Base-by-base conservation (phyloP, 129 eudicot genomes). In the Tagetes erecta region DNA sequence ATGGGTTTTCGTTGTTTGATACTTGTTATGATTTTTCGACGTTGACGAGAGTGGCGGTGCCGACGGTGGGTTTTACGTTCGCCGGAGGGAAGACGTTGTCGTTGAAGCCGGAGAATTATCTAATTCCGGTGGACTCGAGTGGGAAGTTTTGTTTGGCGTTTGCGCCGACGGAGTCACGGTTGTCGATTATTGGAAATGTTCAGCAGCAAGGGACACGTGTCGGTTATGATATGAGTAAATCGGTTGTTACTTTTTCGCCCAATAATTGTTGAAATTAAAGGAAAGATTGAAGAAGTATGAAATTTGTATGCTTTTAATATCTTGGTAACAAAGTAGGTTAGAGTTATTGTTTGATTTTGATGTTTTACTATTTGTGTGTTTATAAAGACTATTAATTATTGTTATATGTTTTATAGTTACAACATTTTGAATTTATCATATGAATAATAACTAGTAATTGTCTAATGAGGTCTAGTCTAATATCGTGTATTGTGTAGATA, bases 161-260 rank as follows among this genome's bases (percentile, higher is more conserved):
- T 59, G 66, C 66, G 40, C 66, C 66, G 8, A 59, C 66, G 8
- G 66, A 59, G 0, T 59, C 80, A 9, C 14, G 81, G 0, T 51
- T 81, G 76, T 82, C 96, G 3, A 90, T 90, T 37, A 83, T 90
- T 42, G 96, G 96, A 0, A 90, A 90, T 3, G 75, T 90, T 3
- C 96, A 90, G 86, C 96, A 90, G 78, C 96, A 90, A 53, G 92
- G 96, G 87, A 90, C 85, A 76, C 96, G 96, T 79, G 92, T 90
- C 84, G 79, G 80, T 74, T 87, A 84, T 57, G 86, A 87, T 67
- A 27, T 87, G 31, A 86, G 82, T 38, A 76, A 81, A 64, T 78
- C 78, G 0, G n/a, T 53, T 13, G 84, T 90, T 46, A 86, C 82
- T 2, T 90, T 90, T 52, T 80, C 88, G 59, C 82, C 86, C 7